Evolutionary conservation across 1,139 yeast species (phyloP), one percentile per base, ranked within the genome.

Genomic region (Geotrichum carabidarum): DNA sequence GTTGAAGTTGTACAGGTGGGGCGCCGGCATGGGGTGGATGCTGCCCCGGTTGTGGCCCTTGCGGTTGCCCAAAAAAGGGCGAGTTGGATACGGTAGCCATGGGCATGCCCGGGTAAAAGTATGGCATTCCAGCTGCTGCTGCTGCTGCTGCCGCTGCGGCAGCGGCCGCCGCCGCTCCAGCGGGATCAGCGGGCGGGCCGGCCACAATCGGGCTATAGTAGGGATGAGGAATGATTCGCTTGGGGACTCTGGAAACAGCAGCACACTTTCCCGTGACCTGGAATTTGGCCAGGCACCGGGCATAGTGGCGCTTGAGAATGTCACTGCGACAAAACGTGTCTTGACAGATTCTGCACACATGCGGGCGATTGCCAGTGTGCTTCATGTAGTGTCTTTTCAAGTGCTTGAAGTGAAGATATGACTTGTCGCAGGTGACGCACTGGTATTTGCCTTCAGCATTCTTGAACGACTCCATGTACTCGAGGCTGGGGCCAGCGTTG

Each of bases 371-470:
- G 43, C 59, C 59, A 22, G 59, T 57, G 40, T 57, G 59, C 45
- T 56, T 53, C 58, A 57, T 53, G 43, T 53, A 55, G 32, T 57
- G 59, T 11, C 59, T 36, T 43, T 57, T 57, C 18, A 57, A 50
- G 37, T 57, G 59, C 45, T 57, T 57, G 32, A 51, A 54, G 35
- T 56, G 59, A 8, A 44, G 51, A 48, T 57, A 56, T 6, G 58
- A 50, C 34, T 50, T 49, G 44, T 54, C 52, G 46, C 58, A 56
- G 15, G 44, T 52, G 6, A 57, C 58, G 50, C 65, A 63, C 42
- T 61, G 60, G 42, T 54, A 63, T 38, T 60, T 61, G 7, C 65
- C 65, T 9, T 53, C 58, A 8, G 46, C 47, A 44, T 62, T 61
- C 37, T 56, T 58, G 32, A 48, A 55, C 6, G 52, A 45, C 22